Percentiles rank a stretch among this genome's conserved stretches.
Conservation (phyloP, 2,329 filamentous ascomycete genomes). For the Pseudopithomyces chartarum region DNA sequence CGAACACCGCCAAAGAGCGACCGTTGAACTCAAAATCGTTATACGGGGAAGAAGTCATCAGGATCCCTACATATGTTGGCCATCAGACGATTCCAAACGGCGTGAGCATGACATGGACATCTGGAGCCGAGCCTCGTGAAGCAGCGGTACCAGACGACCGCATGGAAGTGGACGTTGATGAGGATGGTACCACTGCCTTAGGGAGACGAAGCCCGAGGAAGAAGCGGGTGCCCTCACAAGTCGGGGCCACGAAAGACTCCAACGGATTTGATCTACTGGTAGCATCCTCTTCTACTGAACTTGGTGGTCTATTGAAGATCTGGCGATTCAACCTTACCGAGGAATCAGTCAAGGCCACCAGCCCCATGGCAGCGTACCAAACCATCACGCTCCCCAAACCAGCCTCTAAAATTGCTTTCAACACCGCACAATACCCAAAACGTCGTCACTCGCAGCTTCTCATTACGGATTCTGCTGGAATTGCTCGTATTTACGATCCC, state of each 20-base stretch:
- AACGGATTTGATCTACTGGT: slow-evolving; percentile 48
- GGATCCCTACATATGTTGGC: slow-evolving; percentile 52
- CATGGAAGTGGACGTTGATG: slow-evolving; percentile 42
- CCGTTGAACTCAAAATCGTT: slow-evolving; percentile 26
- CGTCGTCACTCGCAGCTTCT: slow-evolving; percentile 60
- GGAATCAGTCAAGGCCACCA: slow-evolving; percentile 43
- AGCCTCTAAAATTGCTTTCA: slow-evolving; percentile 59
- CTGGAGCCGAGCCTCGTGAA: slow-evolving; percentile 23
- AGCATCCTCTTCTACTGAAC: slow-evolving; percentile 48
- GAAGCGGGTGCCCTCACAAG: slow-evolving; percentile 27
- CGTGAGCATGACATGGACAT: slow-evolving; percentile 60
- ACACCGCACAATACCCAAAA: slow-evolving; percentile 57
- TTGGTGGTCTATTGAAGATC: slow-evolving; percentile 47
- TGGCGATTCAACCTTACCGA: slow-evolving; percentile 47
- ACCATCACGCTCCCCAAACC: slow-evolving; percentile 56
- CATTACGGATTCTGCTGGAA: slow-evolving; percentile 59
- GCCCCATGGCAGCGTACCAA: slow-evolving; percentile 50
- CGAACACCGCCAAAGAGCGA: slow-evolving; percentile 42
- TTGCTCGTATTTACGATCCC: slow-evolving; percentile 63
- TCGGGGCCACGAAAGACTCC: slow-evolving; percentile 27
- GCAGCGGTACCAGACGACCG: slow-evolving; percentile 33
- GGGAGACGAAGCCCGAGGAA: slow-evolving; percentile 22
- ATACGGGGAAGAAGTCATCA: slow-evolving; percentile 54
- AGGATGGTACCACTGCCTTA: slow-evolving; percentile 22
- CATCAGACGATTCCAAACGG: slow-evolving; percentile 58